Conservation (phyloP, 345 rosid genomes). For the Adansonia digitata region DNA sequence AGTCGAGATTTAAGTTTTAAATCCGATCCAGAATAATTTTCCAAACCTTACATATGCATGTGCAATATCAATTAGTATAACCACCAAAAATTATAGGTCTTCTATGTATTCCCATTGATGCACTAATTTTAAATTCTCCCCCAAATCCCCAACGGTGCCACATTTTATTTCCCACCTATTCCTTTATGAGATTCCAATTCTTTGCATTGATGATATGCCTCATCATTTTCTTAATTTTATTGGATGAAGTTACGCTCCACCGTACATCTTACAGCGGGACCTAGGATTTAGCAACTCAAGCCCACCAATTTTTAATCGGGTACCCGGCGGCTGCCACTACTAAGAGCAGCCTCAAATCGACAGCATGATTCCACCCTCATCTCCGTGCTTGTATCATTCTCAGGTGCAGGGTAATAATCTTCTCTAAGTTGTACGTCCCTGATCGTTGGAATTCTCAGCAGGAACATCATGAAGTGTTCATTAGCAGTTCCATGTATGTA, state of each 20-base stretch:
- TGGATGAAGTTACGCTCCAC: background rate
- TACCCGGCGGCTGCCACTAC: slow-evolving; percentile 19
- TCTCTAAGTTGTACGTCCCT: slow-evolving; percentile 43
- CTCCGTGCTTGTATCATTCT: slow-evolving; percentile 37
- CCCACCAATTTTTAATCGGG: slow-evolving; percentile 34
- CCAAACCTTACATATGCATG: too few relatives aligned
- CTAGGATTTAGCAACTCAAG: background rate
- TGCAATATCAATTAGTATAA: too few relatives aligned
- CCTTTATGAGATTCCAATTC: background rate
- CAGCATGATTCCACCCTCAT: slow-evolving; percentile 36
- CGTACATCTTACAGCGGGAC: too few relatives aligned
- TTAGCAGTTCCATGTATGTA: slow-evolving; percentile 44
- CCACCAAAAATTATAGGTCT: too few relatives aligned
- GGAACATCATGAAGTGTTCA: slow-evolving; percentile 42
- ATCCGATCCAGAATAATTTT: too few relatives aligned
- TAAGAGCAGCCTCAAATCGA: slow-evolving; percentile 37
- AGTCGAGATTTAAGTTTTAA: too few relatives aligned
- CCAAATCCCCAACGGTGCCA: background rate
- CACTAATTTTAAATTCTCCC: background rate
- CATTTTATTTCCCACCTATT: background rate
- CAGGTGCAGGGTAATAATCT: slow-evolving; percentile 46
- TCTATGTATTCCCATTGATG: background rate
- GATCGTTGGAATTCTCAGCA: slow-evolving; percentile 27
- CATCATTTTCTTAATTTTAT: background rate
- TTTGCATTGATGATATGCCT: background rate